Base-by-base conservation (phyloP, 2,329 filamentous ascomycete genomes). In the Biscogniauxia marginata region DNA sequence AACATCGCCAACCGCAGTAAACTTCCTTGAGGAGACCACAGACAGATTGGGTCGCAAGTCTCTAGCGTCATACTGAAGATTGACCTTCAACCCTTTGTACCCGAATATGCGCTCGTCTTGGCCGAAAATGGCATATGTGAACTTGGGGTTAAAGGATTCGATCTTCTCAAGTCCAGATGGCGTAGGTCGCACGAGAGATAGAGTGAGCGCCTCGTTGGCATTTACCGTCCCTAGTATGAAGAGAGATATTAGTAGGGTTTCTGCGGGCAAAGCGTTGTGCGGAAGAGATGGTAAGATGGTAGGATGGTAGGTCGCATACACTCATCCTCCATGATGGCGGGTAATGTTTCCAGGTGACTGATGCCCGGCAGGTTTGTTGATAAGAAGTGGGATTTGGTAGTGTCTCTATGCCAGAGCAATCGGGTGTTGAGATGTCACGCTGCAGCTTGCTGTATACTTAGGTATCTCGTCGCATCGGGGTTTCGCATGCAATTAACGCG, bases 81-180 rank as follows among this genome's bases (percentile, higher is more conserved):
- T 84, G 69, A 98, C 87, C 62, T 85, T 85, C 54, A 96, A 81
- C 53, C 86, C 85, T 70, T 91, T 87, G 78, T 97, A 96, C 39
- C 93, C 93, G 66, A 96, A 93, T 62, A 98, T 93, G 24, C 82
- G 84, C 73, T 99, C 92, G 7, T 95, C 88, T n/a, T 98, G 89
- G 67, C 91, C 91, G 65, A 98, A 97, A 61, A 99, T 89, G 1
- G 91, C 79, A 73, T 98, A 96, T 18, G 93, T 97, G 72, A 93
- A 96, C 68, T 84, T 84, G 0, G 95, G 96, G 58, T 90, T 82
- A 73, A 99, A 98, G 23, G 84, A 82, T 22, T 83, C 81, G 64
- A 88, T 75, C 25, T 81, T 83, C 65, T 83, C 84, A 50, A 82
- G 69, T 61, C 78, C 77, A 7, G 60, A 54, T 9, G 60, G 49